Evolutionary conservation across 345 rosid species (phyloP).

Genomic region (Rhodamnia argentea): DNA sequence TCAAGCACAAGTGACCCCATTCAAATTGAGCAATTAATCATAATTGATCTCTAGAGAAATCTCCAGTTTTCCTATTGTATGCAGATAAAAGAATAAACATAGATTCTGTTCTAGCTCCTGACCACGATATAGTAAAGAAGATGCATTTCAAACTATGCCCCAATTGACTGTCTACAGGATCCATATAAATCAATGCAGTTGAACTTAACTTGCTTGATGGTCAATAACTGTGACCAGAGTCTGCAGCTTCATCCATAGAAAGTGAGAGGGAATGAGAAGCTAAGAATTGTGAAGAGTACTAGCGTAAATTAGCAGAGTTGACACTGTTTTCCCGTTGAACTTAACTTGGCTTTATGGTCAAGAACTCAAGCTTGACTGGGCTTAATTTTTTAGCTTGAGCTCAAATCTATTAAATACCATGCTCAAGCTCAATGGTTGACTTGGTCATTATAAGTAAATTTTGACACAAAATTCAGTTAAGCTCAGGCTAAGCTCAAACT

Average conservation of each 20-base stretch:
- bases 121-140: neutral
- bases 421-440: neutral
- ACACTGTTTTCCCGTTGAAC: neutral
- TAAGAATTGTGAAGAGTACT: neutral
- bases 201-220: neutral
- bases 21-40: neutral
- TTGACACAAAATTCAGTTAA: neutral
- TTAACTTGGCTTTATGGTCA: neutral
- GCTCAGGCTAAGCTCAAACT: neutral
- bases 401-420: neutral
- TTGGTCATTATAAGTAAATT: neutral
- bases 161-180: neutral
- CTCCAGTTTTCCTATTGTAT: neutral
- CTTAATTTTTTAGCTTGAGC: neutral
- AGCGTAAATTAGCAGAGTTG: fast-evolving
- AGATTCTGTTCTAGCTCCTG: neutral
- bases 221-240: neutral
- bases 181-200: neutral
- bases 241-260: neutral
- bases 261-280: neutral
- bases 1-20: neutral
- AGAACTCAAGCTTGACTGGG: neutral
- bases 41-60: neutral
- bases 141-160: neutral
- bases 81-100: neutral